These are phyloP conservation scores for Colletotrichum sp. DNA, from an alignment of 2,329 filamentous ascomycete genomes.

Conservation along the genomic window DNA sequence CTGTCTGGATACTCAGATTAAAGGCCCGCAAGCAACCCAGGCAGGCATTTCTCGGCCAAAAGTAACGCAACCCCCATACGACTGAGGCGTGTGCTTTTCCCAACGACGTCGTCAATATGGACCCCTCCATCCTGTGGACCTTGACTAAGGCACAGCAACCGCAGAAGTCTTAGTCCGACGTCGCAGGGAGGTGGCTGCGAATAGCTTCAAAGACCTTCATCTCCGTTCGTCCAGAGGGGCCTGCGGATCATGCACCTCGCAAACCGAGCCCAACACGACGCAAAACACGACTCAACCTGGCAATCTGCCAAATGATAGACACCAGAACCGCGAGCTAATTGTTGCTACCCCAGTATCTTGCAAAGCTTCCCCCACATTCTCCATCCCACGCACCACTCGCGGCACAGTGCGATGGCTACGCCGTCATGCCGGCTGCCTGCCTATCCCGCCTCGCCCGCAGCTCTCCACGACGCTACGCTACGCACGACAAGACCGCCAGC, in stretches of 20 bases:
- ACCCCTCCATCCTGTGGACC: not conserved
- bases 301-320: not conserved
- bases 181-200: conserved; percentile 16
- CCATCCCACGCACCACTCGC: not conserved
- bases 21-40: not conserved
- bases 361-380: not conserved
- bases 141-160: not conserved
- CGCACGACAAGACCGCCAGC: not conserved
- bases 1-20: not conserved
- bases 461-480: not conserved
- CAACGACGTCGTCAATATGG: not conserved
- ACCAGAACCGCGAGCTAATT: not conserved
- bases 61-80: not conserved
- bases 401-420: not conserved
- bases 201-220: conserved; percentile 13
- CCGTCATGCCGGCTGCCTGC: not conserved
- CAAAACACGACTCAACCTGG: not conserved
- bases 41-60: not conserved
- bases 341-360: not conserved
- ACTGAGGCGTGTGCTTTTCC: not conserved
- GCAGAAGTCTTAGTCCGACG: not conserved
- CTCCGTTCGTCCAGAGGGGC: conserved; percentile 21
- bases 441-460: not conserved
- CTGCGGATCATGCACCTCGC: conserved; percentile 19
- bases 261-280: not conserved